These are phyloP conservation scores for Colletotrichum sojae DNA, from an alignment of 2,329 filamentous ascomycete species.

Conservation along the genomic window DNA sequence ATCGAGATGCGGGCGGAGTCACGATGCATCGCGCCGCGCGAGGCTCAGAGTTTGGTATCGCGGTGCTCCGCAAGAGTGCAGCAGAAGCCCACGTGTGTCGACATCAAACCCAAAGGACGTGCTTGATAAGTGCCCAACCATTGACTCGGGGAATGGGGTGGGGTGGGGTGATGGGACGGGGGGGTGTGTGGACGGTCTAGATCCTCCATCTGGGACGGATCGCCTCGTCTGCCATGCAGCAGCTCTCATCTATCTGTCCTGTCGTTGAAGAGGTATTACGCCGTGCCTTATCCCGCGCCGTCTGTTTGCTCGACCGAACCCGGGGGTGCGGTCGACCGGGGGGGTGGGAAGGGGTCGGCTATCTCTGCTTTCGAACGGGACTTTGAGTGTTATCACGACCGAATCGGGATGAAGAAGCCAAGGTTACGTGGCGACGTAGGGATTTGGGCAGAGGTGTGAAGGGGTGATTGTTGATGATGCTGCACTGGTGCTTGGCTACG, in stretches of 20 bases:
- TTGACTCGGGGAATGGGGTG: neutral
- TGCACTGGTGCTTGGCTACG: constrained; percentile 18
- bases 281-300: too few relatives aligned
- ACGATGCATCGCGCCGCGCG: too few relatives aligned
- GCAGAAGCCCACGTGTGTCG: too few relatives aligned
- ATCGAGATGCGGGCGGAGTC: constrained; percentile 9
- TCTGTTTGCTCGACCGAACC: neutral
- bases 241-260: too few relatives aligned
- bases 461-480: neutral
- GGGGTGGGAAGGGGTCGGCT: neutral
- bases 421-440: constrained; percentile 30
- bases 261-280: too few relatives aligned
- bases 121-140: constrained; percentile 23
- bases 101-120: neutral
- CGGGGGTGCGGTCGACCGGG: constrained; percentile 11
- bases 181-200: neutral
- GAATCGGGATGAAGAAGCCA: constrained; percentile 26
- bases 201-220: constrained; percentile 7
- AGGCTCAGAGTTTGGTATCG: too few relatives aligned
- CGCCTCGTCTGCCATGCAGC: neutral
- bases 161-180: neutral
- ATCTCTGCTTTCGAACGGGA: constrained; percentile 12
- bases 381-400: constrained; percentile 3
- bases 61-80: too few relatives aligned
- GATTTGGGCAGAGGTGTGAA: constrained; percentile 10